Evolutionary conservation across 2,329 filamentous ascomycete genomes (phyloP).

Genomic region (Pseudonectria buxi): DNA sequence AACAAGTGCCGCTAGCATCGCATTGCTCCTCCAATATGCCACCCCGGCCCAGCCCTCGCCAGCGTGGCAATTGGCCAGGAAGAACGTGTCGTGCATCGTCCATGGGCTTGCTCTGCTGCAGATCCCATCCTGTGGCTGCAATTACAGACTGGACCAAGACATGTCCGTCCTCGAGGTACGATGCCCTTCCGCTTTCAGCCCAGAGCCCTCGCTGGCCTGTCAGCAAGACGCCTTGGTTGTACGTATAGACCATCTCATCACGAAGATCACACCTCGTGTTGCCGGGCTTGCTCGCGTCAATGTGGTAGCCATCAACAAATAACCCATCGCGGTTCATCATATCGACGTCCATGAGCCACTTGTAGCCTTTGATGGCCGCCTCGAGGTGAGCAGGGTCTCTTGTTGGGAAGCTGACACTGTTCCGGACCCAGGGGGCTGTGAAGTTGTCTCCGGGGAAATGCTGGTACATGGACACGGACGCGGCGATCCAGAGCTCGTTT

Average conservation of each 20-base stretch:
- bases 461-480: constrained; percentile 82
- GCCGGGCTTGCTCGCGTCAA: constrained; percentile 53
- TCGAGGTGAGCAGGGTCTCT: constrained; percentile 60
- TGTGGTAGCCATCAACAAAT: constrained; percentile 84
- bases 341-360: constrained; percentile 70
- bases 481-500: constrained; percentile 81
- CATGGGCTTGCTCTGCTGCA: constrained; percentile 34
- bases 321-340: constrained; percentile 74
- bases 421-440: constrained; percentile 53
- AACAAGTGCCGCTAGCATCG: constrained; percentile 67
- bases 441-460: constrained; percentile 78
- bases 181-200: constrained; percentile 64
- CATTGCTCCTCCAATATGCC: constrained; percentile 82
- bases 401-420: constrained; percentile 17
- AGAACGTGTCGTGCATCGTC: constrained; percentile 32
- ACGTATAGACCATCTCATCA: constrained; percentile 88
- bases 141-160: constrained; percentile 68
- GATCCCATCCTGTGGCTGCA: constrained; percentile 67
- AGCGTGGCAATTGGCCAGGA: constrained; percentile 41
- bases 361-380: constrained; percentile 70
- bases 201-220: constrained; percentile 76
- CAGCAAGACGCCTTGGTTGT: constrained; percentile 89
- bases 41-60: constrained; percentile 69
- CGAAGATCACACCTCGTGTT: constrained; percentile 71
- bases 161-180: constrained; percentile 74